Evolutionary conservation across 2,329 filamentous ascomycete genomes (phyloP), one percentile per base, ranked within the genome.

Genomic region (Claviceps maximensis): DNA sequence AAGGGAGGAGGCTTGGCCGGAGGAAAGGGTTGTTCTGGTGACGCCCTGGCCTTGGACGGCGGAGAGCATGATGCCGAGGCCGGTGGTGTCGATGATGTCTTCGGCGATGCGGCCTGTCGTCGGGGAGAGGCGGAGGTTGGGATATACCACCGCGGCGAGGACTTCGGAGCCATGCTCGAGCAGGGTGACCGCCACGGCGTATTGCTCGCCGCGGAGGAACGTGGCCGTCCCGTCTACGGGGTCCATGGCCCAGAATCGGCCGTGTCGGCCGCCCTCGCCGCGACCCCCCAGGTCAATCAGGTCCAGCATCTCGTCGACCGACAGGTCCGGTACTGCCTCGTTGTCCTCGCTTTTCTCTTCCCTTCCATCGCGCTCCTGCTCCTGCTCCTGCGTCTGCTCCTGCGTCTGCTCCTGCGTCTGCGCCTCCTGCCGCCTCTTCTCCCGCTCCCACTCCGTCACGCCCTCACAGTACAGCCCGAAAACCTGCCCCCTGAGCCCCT

Each of bases 141-240:
- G 81, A 62, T 78, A 83, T 9, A 76, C 81, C 44, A 83, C 66
- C 2, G 82, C 76, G n/a, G 75, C 79, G 23, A 84, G 62, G 50
- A 74, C 68, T 62, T 84, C 77, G 47, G 65, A 60, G 3, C 80
- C 80, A 51, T 82, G 69, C 54, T 79, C 74, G 2, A 84, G 64
- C 56, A 84, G 65, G 3, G 77, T 75, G 21, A 84, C 66, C 55
- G 78, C 78, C 4, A 84, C 78, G 3, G 76, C 80, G 55, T 83
- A 84, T 65, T 84, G 81, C 63, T 80, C 72, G 3, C 77, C 77
- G 41, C 67, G 67, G 57, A 84, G 74, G 54, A 82, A 84, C 0
- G 79, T 77, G 17, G 75, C 76, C 1, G 81, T 84, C 31, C 81
- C 81, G 58, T 84, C 81, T 8, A 84, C 76, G 0, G 81, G 81